Percentiles rank a stretch among this genome's conserved stretches.
These are phyloP conservation scores for Cicer arietinum DNA, from an alignment of 306 rosid genomes.

Conservation along the genomic window DNA sequence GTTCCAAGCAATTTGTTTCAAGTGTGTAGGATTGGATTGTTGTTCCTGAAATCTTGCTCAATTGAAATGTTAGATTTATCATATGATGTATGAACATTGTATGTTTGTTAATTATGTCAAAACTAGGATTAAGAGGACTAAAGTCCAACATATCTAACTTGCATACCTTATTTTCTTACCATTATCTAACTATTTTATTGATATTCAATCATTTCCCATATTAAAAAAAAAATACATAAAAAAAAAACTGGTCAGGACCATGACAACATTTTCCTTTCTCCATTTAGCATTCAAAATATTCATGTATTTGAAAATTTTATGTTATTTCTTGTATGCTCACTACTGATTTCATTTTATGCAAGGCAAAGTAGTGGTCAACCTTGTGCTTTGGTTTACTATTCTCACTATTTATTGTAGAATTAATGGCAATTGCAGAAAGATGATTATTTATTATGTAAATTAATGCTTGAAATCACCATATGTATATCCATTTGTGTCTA, in stretches of 20 bases:
- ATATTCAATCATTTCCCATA: slow-evolving; percentile 1
- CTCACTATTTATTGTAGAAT: slow-evolving; percentile 1
- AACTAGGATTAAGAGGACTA: too few relatives aligned
- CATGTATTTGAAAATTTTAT: neutral
- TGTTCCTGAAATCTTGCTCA: too few relatives aligned
- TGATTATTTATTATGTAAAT: neutral
- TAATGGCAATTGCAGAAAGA: neutral
- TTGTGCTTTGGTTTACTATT: neutral
- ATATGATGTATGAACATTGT: too few relatives aligned
- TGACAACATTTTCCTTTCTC: slow-evolving; percentile 5
- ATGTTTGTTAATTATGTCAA: too few relatives aligned
- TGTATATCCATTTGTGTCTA: neutral
- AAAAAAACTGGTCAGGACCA: neutral
- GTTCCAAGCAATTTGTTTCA: too few relatives aligned
- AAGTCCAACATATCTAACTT: too few relatives aligned
- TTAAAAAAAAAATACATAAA: neutral
- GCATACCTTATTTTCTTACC: too few relatives aligned
- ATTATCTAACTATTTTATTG: neutral
- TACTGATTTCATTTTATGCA: slow-evolving; percentile 1
- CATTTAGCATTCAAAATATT: neutral
- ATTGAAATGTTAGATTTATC: too few relatives aligned
- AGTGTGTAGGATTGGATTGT: too few relatives aligned
- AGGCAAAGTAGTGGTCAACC: slow-evolving; percentile 9
- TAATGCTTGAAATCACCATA: neutral
- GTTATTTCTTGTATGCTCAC: neutral